Evolutionary conservation across 306 rosid species (phyloP), one percentile per base, ranked within the genome.

Genomic region (Vigna mungo): DNA sequence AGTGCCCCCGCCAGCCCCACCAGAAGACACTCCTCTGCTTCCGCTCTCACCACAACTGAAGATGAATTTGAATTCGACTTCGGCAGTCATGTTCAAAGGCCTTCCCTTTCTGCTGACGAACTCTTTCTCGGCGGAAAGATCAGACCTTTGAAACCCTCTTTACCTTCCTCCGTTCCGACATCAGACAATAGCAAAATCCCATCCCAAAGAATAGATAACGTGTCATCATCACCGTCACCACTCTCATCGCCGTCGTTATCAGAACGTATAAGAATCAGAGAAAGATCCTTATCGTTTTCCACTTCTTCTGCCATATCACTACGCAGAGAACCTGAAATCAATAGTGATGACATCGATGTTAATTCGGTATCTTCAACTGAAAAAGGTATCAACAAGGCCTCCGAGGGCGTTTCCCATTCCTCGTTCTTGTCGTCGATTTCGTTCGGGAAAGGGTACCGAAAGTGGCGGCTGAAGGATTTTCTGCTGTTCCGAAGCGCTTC

Each of bases 401-500:
- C 87, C 9, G 68, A 76, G 37, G 15, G 83, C 3, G 61, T 41
- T 66, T 53, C 83, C 15, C 21, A 78, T 30, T 51, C 86, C 3
- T 86, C 97, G 3, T 71, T 92, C 9, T 46, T 92, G 30, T 90
- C 96, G 4, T 80, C 97, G 8, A 77, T 94, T 52, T 87, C 97
- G 2, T 85, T 92, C 64, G 64, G 93, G 0, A 90, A 80, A 85
- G 92, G 88, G 4, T 86, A 84, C 63, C 55, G 87, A 69, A 91
- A 89, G 52, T 94, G 97, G 98, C 89, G 86, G 60, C 36, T 94
- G 14, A 92, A 78, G 65, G 97, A 94, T 61, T 72, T 94, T 15
- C 79, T 90, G 25, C 55, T 94, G 60, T 94, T 94, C 52, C 92
- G 98, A 20, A 92, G 97, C 68, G 96, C 96, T 0, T 94, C 98